phyloP scores from a whole-genome alignment of 2,329 filamentous ascomycete species.

The Passalora sequoiae region DNA sequence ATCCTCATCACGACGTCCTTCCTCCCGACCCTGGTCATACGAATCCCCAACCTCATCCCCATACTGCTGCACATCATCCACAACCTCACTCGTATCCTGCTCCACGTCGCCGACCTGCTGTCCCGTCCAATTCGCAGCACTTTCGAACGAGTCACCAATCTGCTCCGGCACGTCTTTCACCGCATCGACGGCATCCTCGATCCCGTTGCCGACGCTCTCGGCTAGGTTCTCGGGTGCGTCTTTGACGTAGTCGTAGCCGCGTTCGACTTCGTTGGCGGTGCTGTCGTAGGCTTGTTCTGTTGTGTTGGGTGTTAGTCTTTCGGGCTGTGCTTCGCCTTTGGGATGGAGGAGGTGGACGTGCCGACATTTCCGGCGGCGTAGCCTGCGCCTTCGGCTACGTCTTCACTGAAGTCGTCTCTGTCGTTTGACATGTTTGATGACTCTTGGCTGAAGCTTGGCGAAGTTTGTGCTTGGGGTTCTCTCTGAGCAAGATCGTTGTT shows the following conservation, averaged over 20 bases:
- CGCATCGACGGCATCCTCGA: background rate
- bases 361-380: conserved; percentile 1
- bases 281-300: conserved; percentile 1
- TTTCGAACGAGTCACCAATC: background rate
- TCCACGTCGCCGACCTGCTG: conserved; percentile 1
- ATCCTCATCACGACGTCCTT: background rate
- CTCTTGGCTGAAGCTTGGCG: no score
- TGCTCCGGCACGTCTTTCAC: background rate
- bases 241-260: conserved; percentile 1
- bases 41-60: background rate
- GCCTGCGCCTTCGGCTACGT: conserved; percentile 1
- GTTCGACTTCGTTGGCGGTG: background rate
- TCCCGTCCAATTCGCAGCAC: conserved; percentile 1
- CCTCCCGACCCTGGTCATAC: background rate
- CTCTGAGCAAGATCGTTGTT: no score
- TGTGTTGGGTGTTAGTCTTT: background rate
- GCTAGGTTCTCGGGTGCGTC: conserved; percentile 1
- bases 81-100: conserved; percentile 1
- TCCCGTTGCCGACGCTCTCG: background rate
- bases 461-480: no score
- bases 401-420: conserved; percentile 1
- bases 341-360: background rate
- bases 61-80: conserved; percentile 2
- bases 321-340: no score
- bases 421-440: background rate